These are phyloP conservation scores for Anastatica hierochuntica DNA, from an alignment of 345 rosid genomes.

Conservation along the genomic window DNA sequence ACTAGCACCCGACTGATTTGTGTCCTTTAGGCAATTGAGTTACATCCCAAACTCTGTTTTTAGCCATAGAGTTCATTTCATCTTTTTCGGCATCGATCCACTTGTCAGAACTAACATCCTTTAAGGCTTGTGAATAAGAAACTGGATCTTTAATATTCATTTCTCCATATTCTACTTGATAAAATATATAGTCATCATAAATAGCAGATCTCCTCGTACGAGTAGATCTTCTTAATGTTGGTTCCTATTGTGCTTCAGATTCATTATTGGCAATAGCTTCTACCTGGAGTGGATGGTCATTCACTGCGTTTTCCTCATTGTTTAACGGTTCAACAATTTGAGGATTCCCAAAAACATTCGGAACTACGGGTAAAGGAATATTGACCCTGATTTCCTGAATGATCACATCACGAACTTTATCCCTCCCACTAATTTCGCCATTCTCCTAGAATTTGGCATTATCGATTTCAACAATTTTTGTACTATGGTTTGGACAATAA, in stretches of 20 bases:
- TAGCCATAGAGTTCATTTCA: neutral
- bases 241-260: neutral
- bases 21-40: neutral
- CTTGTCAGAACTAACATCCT: neutral
- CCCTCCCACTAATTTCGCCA: constrained; percentile 2
- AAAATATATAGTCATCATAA: neutral
- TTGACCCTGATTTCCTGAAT: neutral
- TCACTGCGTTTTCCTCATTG: neutral
- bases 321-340: neutral
- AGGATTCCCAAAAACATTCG: neutral
- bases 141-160: neutral
- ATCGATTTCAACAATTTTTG: neutral
- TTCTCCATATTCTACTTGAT: neutral
- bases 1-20: neutral
- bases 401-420: neutral
- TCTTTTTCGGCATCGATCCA: neutral
- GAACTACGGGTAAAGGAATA: neutral
- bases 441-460: neutral
- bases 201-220: neutral
- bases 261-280: neutral
- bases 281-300: neutral
- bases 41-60: neutral
- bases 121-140: constrained; percentile 7
- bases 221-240: neutral
- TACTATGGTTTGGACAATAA: neutral